Evolutionary conservation across 2,329 filamentous ascomycete genomes (phyloP).

Genomic region (Cercospora sojina): DNA sequence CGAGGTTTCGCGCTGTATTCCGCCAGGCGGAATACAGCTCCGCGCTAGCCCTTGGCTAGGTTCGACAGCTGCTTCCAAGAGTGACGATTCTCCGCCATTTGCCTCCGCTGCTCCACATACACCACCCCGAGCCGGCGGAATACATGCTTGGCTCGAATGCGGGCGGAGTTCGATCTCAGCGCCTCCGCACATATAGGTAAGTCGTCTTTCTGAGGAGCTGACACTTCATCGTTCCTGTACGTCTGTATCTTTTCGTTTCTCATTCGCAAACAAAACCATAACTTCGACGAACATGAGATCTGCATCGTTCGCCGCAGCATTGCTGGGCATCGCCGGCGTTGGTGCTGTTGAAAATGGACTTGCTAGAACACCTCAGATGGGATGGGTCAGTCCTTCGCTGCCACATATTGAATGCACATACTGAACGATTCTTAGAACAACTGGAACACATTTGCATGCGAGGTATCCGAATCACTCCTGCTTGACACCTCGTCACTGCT

Average conservation of each 20-base stretch:
- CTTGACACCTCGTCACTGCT: background rate
- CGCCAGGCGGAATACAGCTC: background rate
- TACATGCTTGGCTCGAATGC: background rate
- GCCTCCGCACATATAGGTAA: background rate
- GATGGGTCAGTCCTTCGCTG: background rate
- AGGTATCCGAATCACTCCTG: background rate
- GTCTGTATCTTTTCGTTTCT: background rate
- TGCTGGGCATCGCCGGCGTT: background rate
- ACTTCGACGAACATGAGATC: background rate
- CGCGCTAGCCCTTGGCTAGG: background rate
- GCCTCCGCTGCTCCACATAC: background rate
- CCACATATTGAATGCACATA: background rate
- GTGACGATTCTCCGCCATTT: background rate
- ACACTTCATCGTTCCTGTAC: background rate
- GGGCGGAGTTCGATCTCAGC: background rate
- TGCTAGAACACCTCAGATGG: background rate
- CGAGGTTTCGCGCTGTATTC: background rate
- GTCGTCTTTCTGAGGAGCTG: background rate
- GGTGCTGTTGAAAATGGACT: background rate
- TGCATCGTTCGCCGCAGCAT: background rate
- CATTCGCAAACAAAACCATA: background rate
- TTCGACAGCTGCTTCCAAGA: background rate
- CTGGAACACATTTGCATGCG: background rate
- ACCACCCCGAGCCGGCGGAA: background rate
- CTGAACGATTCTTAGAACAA: background rate